Evolutionary conservation across 139 green algal species (phyloP).

Genomic region (Penium margaritaceum): DNA sequence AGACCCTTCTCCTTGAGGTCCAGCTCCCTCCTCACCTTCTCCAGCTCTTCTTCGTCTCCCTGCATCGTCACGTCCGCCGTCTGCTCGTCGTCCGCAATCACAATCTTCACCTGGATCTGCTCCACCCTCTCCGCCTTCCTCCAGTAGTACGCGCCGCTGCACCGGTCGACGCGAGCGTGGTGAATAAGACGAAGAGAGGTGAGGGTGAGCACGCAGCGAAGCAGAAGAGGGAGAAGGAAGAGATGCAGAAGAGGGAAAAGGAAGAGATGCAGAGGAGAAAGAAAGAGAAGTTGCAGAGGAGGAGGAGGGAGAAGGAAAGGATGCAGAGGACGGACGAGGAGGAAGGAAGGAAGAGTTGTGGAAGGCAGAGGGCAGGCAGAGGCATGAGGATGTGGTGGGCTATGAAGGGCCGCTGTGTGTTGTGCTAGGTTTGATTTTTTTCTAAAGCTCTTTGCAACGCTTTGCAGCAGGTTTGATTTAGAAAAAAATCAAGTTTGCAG

Average conservation of each 20-base stretch:
- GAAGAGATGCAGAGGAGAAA: background rate
- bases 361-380: too few relatives aligned
- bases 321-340: too few relatives aligned
- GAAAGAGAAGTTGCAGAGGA: too few relatives aligned
- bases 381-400: too few relatives aligned
- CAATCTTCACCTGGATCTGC: conserved; percentile 58
- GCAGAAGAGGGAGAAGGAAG: background rate
- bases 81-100: conserved; percentile 51
- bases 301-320: too few relatives aligned
- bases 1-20: conserved; percentile 51
- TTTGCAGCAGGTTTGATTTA: too few relatives aligned
- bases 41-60: conserved; percentile 51
- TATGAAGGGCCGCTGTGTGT: too few relatives aligned
- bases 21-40: conserved; percentile 46
- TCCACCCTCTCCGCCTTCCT: conserved; percentile 46
- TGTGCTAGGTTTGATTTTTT: too few relatives aligned
- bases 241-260: background rate
- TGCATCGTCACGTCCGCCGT: conserved; percentile 52
- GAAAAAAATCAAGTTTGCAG: too few relatives aligned
- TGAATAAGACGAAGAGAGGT: conserved; percentile 1
- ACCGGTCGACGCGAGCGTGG: background rate
- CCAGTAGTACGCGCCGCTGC: conserved; percentile 53
- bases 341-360: too few relatives aligned
- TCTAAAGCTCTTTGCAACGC: too few relatives aligned
- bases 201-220: background rate